Conservation (phyloP, 2,329 filamentous ascomycete species). For the Cladosporium sp. region DNA sequence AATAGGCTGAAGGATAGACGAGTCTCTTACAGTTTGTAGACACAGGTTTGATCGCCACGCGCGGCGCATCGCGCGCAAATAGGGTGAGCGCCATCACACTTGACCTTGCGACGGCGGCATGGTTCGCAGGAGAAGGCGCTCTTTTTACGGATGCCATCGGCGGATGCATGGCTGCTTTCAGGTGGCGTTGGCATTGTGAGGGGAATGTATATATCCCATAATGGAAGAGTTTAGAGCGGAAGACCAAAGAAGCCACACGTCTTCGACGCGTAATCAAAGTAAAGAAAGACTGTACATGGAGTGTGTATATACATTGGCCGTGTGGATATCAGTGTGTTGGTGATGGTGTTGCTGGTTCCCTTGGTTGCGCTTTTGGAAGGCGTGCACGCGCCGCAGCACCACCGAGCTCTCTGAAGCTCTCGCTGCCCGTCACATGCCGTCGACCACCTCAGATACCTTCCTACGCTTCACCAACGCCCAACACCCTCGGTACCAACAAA, state of each 20-base stretch:
- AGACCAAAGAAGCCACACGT: not conserved
- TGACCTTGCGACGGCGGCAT: conserved; percentile 12
- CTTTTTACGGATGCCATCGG: conserved; percentile 16
- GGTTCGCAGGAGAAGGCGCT: conserved; percentile 16
- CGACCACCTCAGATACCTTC: not conserved
- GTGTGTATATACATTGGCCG: not conserved
- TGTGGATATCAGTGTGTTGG: not conserved
- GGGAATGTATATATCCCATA: not conserved
- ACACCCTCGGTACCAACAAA: not conserved
- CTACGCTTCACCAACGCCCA: not conserved
- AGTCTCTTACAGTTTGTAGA: conserved; percentile 11
- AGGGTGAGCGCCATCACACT: conserved; percentile 14
- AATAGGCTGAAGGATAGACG: not conserved
- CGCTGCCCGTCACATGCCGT: not conserved
- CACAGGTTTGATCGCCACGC: conserved; percentile 9
- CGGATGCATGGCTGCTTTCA: not conserved
- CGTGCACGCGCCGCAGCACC: conserved; percentile 1
- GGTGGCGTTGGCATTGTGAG: conserved; percentile 6
- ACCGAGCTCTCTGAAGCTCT: not conserved
- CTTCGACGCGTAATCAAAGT: not conserved
- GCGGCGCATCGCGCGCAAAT: conserved; percentile 8
- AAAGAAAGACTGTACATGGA: not conserved
- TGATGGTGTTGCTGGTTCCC: not conserved
- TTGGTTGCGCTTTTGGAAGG: not conserved
- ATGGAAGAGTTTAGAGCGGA: not conserved